Base-by-base conservation (phyloP, 257 asterid genomes). In the Solanum virginianum region DNA sequence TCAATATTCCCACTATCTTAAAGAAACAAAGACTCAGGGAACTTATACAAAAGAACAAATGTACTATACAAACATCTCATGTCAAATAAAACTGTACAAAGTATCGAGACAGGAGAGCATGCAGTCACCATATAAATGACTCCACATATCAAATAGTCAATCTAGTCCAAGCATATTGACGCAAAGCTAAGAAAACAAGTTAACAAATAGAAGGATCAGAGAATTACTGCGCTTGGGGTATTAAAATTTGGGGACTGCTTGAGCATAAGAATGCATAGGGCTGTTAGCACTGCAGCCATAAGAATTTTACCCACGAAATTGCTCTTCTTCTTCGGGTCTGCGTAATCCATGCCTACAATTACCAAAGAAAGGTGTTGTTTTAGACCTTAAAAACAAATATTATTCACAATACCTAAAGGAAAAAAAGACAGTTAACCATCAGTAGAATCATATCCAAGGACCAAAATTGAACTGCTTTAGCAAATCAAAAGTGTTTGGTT, bases 301-400 rank as follows among this genome's bases (percentile, higher is more conserved):
- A 91, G 81, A 87, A 91, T 75, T 88, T 91, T 91, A 63, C 90
- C 92, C 18, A 86, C 59, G 22, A 84, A 80, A 88, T 87, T 87
- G 86, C 88, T 88, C 89, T 88, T 89, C 86, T 91, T 91, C 89
- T 94, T 96, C 7, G 99, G 98, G 88, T 95, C 99, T 10, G 90
- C 91, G 72, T 90, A 95, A 74, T 96, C 99, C 94, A 93, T 88
- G 93, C 98, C 98, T 96, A 90, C 80, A 80, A 88, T 71, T 3
- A 82, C 22, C 85, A 56, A 87, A 22, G 20, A 60, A 45, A 81
- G 18, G 43, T 45, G 77, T 32, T 13, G 6, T n/a, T 22, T 69
- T 5, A 75, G 69, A 53, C 72, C 81, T 45, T 39, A 24, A 82
- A 22, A 32, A 65, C 29, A 47, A 15, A 18, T 32, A 7, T 22